These are phyloP conservation scores for Elymus sibiricus DNA, from an alignment of 176 grass and related monocot genomes.

Conservation along the genomic window DNA sequence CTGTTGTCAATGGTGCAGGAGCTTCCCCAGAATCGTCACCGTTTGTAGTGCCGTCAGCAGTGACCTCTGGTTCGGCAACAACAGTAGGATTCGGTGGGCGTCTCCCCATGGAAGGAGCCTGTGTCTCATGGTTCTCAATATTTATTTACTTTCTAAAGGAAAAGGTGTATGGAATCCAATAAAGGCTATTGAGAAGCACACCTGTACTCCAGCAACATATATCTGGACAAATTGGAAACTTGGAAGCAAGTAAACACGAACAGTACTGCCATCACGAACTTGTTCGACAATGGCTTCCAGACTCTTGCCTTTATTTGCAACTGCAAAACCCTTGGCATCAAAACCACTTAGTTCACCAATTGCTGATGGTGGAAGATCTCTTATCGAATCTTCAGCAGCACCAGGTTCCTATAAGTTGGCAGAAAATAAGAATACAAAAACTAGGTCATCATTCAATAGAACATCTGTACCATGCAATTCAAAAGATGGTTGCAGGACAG, in stretches of 20 bases:
- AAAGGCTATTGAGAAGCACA: slow-evolving; percentile 25
- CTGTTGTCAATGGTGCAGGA: slow-evolving; percentile 64
- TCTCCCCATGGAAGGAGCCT: slow-evolving; percentile 95
- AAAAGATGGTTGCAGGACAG: background rate
- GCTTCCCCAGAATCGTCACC: slow-evolving; percentile 56
- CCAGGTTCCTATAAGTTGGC: slow-evolving; percentile 60
- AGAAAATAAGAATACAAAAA: slow-evolving; percentile 26
- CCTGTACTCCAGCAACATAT: slow-evolving; percentile 94
- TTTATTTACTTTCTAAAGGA: background rate
- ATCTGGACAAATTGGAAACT: slow-evolving; percentile 95
- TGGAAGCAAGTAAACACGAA: slow-evolving; percentile 90
- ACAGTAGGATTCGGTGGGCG: slow-evolving; percentile 42
- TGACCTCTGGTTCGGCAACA: slow-evolving; percentile 40
- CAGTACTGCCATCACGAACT: slow-evolving; percentile 85
- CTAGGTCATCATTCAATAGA: slow-evolving; percentile 12
- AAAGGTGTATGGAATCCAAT: background rate
- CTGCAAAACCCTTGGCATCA: slow-evolving; percentile 77
- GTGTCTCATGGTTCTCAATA: slow-evolving; percentile 22
- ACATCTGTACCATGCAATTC: background rate
- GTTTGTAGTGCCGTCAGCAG: slow-evolving; percentile 48
- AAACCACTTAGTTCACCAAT: slow-evolving; percentile 88
- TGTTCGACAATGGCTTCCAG: slow-evolving; percentile 93
- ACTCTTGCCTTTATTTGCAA: slow-evolving; percentile 87
- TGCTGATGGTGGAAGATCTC: slow-evolving; percentile 93
- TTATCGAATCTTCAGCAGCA: slow-evolving; percentile 73